A percentile compares a stretch with the other conserved stretches of the same genome.
Conservation (phyloP, 371 early-diverging fungal genomes). For the Actinomortierella wolfii region DNA sequence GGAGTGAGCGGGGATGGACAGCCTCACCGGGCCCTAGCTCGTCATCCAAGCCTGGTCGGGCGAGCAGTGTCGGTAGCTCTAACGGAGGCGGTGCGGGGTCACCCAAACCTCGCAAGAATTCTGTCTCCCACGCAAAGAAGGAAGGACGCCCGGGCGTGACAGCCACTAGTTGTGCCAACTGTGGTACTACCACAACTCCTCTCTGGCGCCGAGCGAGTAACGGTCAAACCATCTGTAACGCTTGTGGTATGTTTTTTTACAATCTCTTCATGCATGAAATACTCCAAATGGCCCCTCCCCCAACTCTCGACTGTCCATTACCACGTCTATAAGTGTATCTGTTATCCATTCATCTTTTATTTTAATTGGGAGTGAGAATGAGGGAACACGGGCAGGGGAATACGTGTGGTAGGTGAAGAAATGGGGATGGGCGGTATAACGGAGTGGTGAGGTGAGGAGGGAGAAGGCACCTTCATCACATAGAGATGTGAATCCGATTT, state of each 20-base stretch:
- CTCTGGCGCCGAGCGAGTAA: conserved; percentile 89
- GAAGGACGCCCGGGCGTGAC: conserved; percentile 39
- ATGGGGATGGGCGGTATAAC: no score
- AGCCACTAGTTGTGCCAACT: conserved; percentile 82
- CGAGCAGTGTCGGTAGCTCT: conserved; percentile 11
- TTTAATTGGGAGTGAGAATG: no score
- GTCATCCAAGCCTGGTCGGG: neutral
- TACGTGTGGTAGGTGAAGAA: no score
- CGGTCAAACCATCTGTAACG: conserved; percentile 89
- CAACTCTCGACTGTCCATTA: neutral
- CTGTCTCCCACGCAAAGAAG: conserved; percentile 13
- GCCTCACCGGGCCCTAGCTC: neutral
- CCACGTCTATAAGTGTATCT: no score
- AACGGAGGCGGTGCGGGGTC: conserved; percentile 6
- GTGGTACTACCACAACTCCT: conserved; percentile 88
- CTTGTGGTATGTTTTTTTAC: conserved; percentile 70
- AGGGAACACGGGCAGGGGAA: no score
- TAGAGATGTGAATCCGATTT: no score
- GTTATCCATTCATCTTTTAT: no score
- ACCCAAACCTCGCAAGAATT: conserved; percentile 9
- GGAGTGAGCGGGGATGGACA: neutral
- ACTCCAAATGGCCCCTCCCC: neutral
- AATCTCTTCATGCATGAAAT: conserved; percentile 3
- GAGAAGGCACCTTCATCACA: no score
- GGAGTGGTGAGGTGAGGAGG: no score